Evolutionary conservation across 1,284 basidiomycete genomes (phyloP).

Genomic region (Heterobasidion occidentale): DNA sequence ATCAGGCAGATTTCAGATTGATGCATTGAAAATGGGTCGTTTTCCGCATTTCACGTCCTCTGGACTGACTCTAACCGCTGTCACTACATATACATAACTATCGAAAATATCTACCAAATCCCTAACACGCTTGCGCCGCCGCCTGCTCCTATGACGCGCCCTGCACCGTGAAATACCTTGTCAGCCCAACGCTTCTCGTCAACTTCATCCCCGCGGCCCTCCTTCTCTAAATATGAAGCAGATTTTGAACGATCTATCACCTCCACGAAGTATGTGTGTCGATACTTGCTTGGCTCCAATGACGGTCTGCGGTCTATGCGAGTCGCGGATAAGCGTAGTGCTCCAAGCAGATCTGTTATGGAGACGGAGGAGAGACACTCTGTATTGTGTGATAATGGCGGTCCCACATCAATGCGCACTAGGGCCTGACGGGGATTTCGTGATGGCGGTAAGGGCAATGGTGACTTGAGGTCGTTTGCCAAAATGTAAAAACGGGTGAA

Average conservation of each 20-base stretch:
- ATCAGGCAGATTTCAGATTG: background rate
- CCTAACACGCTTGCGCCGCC: slow-evolving; percentile 9
- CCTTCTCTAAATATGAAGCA: background rate
- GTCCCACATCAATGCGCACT: slow-evolving; percentile 23
- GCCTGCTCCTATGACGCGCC: slow-evolving; percentile 4
- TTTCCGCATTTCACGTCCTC: background rate
- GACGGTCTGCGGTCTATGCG: slow-evolving; percentile 63
- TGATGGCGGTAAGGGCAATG: slow-evolving; percentile 2
- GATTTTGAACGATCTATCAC: slow-evolving; percentile 4
- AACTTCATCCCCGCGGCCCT: background rate
- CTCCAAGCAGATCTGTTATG: slow-evolving; percentile 17
- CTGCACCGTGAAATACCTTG: slow-evolving; percentile 23
- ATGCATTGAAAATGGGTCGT: background rate
- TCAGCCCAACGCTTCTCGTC: slow-evolving; percentile 15
- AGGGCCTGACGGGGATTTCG: slow-evolving; percentile 25
- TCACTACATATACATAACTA: too few species aligned
- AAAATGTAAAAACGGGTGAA: slow-evolving; percentile 59
- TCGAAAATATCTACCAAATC: slow-evolving; percentile 6
- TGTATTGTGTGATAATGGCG: background rate
- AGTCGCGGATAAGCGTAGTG: slow-evolving; percentile 24
- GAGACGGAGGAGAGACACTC: background rate
- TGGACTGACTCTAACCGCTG: background rate
- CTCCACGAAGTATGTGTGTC: slow-evolving; percentile 55
- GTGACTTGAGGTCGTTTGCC: slow-evolving; percentile 22
- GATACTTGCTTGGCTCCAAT: slow-evolving; percentile 36